These are phyloP conservation scores for Stagonosporopsis tanaceti DNA, from an alignment of 2,329 filamentous ascomycete genomes.

Conservation along the genomic window DNA sequence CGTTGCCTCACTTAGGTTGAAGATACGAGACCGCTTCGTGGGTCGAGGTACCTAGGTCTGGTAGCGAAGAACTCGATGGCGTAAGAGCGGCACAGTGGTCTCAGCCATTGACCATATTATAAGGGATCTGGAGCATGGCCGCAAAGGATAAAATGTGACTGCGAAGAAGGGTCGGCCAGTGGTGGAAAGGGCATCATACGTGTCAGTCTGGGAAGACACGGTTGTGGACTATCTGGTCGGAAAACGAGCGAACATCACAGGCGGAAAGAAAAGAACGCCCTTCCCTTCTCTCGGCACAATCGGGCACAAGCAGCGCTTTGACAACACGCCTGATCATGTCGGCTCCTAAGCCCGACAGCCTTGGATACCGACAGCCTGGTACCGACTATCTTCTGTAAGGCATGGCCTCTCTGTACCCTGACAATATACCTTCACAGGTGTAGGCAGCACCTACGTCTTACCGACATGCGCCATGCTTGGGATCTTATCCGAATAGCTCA, in stretches of 20 bases:
- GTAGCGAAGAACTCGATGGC: background rate
- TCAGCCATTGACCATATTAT: background rate
- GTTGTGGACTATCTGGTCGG: background rate
- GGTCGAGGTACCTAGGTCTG: background rate
- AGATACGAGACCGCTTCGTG: background rate
- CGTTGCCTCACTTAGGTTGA: background rate
- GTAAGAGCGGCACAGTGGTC: background rate
- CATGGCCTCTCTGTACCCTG: constrained; percentile 18
- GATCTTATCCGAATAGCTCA: background rate
- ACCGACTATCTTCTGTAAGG: constrained; percentile 41
- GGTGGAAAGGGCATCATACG: background rate
- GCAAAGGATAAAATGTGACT: background rate
- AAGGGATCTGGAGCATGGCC: background rate
- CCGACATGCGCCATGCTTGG: background rate
- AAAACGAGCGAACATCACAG: constrained; percentile 1
- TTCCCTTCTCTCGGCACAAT: constrained; percentile 3
- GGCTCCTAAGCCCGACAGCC: constrained; percentile 29
- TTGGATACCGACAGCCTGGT: constrained; percentile 43
- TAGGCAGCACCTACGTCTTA: background rate
- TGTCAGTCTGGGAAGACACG: background rate
- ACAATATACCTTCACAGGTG: background rate
- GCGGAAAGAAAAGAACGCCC: constrained; percentile 1
- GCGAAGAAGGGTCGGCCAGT: background rate
- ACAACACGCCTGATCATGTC: constrained; percentile 4
- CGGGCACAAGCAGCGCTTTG: constrained; percentile 14